phyloP scores from a whole-genome alignment of 129 eudicot species.

The Tanacetum coccineum region DNA sequence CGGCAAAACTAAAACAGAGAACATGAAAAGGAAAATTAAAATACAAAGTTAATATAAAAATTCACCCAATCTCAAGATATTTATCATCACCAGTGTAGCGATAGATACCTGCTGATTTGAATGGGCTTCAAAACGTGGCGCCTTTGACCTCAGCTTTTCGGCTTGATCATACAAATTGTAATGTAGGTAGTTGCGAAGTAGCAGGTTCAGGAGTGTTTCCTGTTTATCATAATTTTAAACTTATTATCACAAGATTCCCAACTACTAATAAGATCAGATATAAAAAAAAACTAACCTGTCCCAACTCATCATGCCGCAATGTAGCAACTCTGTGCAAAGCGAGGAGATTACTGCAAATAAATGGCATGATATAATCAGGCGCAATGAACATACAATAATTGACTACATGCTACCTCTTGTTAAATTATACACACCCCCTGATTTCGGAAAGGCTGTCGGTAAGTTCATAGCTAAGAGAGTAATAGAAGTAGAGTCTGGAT shows the following conservation, averaged over 20 bases:
- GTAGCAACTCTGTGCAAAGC: conserved; percentile 95
- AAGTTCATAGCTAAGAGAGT: conserved; percentile 92
- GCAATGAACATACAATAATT: conserved; percentile 2
- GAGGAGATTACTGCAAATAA: conserved; percentile 67
- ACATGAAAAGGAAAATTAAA: background rate
- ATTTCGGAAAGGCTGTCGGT: conserved; percentile 94
- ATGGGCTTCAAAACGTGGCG: conserved; percentile 98
- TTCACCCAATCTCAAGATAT: conserved; percentile 2
- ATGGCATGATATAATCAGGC: conserved; percentile 14
- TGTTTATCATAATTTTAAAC: conserved; percentile 29
- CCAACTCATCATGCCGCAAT: conserved; percentile 92
- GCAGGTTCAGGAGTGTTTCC: conserved; percentile 93
- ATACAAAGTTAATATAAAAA: background rate
- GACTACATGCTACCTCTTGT: conserved; percentile 4
- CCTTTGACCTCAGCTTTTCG: conserved; percentile 95
- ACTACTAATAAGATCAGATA: background rate
- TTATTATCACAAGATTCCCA: background rate
- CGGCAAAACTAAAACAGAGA: conserved; percentile 74
- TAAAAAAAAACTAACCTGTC: conserved; percentile 66
- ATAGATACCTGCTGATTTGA: conserved; percentile 90
- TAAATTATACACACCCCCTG: conserved; percentile 65
- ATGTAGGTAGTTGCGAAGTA: conserved; percentile 88
- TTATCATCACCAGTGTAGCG: background rate
- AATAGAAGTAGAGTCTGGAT: conserved; percentile 81
- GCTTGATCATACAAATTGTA: conserved; percentile 98